phyloP scores from a whole-genome alignment of 2,329 filamentous ascomycete species.

The Calonectria multiphialidica region DNA sequence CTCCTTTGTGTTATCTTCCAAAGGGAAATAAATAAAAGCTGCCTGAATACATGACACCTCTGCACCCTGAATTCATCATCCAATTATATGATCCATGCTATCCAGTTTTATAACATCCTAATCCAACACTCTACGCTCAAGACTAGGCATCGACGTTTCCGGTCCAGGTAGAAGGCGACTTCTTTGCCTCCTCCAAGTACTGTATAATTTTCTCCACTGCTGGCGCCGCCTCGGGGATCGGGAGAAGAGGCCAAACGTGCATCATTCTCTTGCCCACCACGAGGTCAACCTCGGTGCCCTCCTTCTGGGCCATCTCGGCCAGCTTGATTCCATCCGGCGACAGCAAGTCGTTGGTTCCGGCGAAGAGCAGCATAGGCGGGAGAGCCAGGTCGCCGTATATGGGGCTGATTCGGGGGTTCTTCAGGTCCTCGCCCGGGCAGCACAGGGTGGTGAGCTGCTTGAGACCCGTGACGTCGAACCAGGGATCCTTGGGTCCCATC shows the following conservation, averaged over 20 bases:
- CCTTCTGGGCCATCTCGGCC: slow-evolving; percentile 41
- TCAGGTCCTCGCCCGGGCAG: slow-evolving; percentile 41
- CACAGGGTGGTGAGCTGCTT: slow-evolving; percentile 41
- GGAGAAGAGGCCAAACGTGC: slow-evolving; percentile 48
- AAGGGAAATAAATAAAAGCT: not conserved
- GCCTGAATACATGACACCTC: not conserved
- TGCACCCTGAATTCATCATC: not conserved
- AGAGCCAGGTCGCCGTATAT: slow-evolving; percentile 44
- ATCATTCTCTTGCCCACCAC: slow-evolving; percentile 47
- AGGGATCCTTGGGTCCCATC: slow-evolving; percentile 41
- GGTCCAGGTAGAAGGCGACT: slow-evolving; percentile 15
- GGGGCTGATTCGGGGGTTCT: slow-evolving; percentile 45
- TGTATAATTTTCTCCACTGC: slow-evolving; percentile 43
- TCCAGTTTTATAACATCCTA: not conserved
- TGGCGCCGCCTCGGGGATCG: slow-evolving; percentile 43
- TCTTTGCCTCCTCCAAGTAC: slow-evolving; percentile 39
- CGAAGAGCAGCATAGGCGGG: slow-evolving; percentile 47
- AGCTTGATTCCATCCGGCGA: slow-evolving; percentile 44
- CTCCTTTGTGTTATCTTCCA: not conserved
- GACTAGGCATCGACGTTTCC: slow-evolving; percentile 27
- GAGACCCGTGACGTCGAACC: slow-evolving; percentile 44
- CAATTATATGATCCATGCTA: not conserved
- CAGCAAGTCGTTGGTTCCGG: slow-evolving; percentile 45
- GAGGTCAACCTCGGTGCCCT: slow-evolving; percentile 43
- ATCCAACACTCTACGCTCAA: not conserved